Evolutionary conservation across 116 monocot genomes (phyloP).

Genomic region (Phalaenopsis hybrid): DNA sequence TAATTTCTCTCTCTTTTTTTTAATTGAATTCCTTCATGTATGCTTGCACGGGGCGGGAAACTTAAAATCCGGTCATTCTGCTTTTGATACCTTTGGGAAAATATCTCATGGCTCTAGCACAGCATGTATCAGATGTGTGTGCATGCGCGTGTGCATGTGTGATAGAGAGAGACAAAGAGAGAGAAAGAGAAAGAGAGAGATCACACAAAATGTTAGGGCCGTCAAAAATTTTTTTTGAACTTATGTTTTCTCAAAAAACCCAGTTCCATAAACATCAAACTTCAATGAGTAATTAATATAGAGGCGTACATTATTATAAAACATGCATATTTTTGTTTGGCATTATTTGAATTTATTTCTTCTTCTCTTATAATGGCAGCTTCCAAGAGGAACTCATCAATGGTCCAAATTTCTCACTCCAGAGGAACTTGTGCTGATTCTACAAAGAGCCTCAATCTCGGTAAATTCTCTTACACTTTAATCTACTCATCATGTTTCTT

Average conservation of each 20-base stretch:
- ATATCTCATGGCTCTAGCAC: too few relatives aligned
- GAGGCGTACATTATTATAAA: not conserved
- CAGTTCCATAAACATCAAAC: not conserved
- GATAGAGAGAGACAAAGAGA: too few relatives aligned
- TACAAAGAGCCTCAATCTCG: constrained; percentile 70
- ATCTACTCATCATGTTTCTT: not conserved
- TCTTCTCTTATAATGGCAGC: constrained; percentile 31
- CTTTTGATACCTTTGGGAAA: not conserved
- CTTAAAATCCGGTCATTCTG: not conserved
- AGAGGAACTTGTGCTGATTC: constrained; percentile 75
- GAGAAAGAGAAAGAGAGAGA: too few relatives aligned
- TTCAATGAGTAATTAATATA: not conserved
- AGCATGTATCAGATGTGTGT: too few relatives aligned
- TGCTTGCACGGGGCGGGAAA: not conserved
- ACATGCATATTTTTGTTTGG: not conserved
- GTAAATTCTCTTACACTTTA: constrained; percentile 31
- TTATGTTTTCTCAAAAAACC: not conserved
- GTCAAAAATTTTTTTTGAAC: not conserved
- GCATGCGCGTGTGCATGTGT: too few relatives aligned
- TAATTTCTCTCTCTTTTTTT: not conserved
- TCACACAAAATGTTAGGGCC: too few relatives aligned
- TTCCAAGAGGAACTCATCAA: constrained; percentile 89
- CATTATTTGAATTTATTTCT: not conserved
- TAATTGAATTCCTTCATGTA: not conserved
- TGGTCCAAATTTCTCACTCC: constrained; percentile 92